These are phyloP conservation scores for Erodium chrysanthum DNA, from an alignment of 441 rosid genomes.

Conservation along the genomic window DNA sequence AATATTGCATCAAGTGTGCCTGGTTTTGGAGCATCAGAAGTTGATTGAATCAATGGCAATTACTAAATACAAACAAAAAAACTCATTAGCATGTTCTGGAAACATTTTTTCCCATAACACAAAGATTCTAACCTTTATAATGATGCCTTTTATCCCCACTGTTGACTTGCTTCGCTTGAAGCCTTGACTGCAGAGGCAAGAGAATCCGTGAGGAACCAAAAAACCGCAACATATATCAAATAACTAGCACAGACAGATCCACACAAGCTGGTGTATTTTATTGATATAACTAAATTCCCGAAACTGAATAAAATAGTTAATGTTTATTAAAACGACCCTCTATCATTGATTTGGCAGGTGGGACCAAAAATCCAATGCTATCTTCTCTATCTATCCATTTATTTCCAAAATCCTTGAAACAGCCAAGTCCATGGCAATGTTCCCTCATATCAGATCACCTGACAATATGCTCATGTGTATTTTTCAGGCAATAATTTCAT, in stretches of 20 bases:
- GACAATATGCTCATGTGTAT: no score
- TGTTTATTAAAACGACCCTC: no score
- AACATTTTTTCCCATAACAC: not conserved
- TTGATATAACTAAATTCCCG: not conserved
- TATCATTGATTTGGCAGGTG: no score
- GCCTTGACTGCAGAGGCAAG: slow-evolving; percentile 47
- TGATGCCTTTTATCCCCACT: slow-evolving; percentile 65
- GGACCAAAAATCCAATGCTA: no score
- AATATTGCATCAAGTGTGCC: slow-evolving; percentile 81
- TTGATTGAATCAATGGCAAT: not conserved
- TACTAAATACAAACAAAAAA: not conserved
- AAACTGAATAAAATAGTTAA: no score
- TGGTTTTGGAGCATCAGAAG: slow-evolving; percentile 11
- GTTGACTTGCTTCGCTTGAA: slow-evolving; percentile 74
- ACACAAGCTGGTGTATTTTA: not conserved
- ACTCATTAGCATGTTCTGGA: no score
- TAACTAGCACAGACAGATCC: not conserved
- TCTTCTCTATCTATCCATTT: not conserved
- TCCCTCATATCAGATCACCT: no score
- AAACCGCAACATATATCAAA: not conserved
- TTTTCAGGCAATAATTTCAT: not conserved
- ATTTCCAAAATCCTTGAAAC: no score
- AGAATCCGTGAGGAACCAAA: slow-evolving; percentile 1
- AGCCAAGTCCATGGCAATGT: no score
- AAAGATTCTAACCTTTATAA: slow-evolving; percentile 46